A percentile compares a stretch with the other conserved stretches of the same genome.
phyloP scores from a whole-genome alignment of 805 yeast species.

The Wickerhamomyces bovis region DNA sequence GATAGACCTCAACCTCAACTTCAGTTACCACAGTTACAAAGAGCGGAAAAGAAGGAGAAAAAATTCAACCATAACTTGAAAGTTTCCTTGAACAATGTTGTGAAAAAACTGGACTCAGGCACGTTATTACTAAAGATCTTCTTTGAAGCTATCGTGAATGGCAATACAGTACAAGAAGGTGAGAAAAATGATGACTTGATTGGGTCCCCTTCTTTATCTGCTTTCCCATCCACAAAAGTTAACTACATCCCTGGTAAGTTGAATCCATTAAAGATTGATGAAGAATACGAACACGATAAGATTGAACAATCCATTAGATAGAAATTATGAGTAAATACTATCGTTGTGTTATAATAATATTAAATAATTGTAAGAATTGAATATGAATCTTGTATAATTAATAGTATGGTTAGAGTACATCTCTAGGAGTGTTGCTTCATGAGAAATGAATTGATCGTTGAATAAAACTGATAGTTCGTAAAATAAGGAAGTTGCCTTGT shows the following conservation, averaged over 20 bases:
- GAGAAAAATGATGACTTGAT: not conserved
- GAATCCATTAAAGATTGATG: slow-evolving; percentile 13
- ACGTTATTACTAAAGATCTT: slow-evolving; percentile 20
- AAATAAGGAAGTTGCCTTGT: not conserved
- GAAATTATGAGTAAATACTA: not conserved
- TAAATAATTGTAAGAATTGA: too few relatives aligned
- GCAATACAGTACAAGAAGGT: slow-evolving; percentile 4
- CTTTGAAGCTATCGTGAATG: slow-evolving; percentile 17
- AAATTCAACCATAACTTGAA: slow-evolving; percentile 21
- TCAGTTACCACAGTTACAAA: not conserved
- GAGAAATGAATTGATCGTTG: not conserved
- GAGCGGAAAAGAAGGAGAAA: slow-evolving; percentile 6
- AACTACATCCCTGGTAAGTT: slow-evolving; percentile 15
- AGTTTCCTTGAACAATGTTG: slow-evolving; percentile 18
- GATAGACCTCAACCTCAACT: not conserved
- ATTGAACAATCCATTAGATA: slow-evolving; percentile 12
- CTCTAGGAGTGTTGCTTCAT: too few relatives aligned
- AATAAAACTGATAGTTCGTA: not conserved
- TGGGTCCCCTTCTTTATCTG: not conserved
- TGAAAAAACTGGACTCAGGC: slow-evolving; percentile 22
- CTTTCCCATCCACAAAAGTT: not conserved
- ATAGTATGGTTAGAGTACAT: too few relatives aligned
- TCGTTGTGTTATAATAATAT: not conserved
- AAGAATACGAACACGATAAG: slow-evolving; percentile 11
- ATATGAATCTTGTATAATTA: too few relatives aligned